Percentiles rank a stretch among this genome's conserved stretches.
phyloP scores from a whole-genome alignment of 1,284 basidiomycete species.

The Paramarasmius palmivorus region DNA sequence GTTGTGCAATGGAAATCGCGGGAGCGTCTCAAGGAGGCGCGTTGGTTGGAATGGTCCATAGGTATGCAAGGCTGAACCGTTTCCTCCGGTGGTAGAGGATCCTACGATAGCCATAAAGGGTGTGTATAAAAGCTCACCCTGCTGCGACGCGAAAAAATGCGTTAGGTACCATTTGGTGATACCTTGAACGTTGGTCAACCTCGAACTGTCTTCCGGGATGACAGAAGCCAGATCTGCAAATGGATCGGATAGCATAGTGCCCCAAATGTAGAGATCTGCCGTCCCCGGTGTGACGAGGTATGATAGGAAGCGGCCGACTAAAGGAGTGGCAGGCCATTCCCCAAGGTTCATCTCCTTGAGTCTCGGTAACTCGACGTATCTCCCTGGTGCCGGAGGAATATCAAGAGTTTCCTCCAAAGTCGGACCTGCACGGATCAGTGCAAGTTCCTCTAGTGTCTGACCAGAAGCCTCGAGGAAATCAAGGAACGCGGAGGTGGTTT shows the following conservation, averaged over 20 bases:
- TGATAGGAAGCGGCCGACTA: conserved; percentile 14
- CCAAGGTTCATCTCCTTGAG: conserved; percentile 16
- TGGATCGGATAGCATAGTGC: conserved; percentile 5
- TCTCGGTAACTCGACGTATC: conserved; percentile 5
- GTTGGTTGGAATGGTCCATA: conserved; percentile 11
- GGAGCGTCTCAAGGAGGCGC: conserved; percentile 5
- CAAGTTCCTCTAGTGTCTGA: conserved; percentile 16
- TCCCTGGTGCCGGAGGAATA: neutral
- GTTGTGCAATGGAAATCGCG: conserved; percentile 8
- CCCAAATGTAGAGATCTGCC: conserved; percentile 17
- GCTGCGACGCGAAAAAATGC: conserved; percentile 3
- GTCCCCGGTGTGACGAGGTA: conserved; percentile 10
- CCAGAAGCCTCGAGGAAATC: conserved; percentile 16
- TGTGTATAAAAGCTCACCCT: conserved; percentile 10
- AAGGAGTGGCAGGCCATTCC: conserved; percentile 11
- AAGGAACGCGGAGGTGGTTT: conserved; percentile 17
- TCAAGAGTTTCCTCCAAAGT: conserved; percentile 8
- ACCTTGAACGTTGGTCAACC: conserved; percentile 6
- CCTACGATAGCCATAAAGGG: conserved; percentile 9
- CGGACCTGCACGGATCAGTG: conserved; percentile 17
- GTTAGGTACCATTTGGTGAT: conserved; percentile 12
- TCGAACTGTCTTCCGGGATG: conserved; percentile 10
- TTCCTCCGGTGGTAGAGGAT: neutral
- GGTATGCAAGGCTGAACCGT: conserved; percentile 6
- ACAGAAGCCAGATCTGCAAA: conserved; percentile 7